phyloP scores from a whole-genome alignment of 2,329 filamentous ascomycete genomes.

The Pseudogymnoascus sp. region DNA sequence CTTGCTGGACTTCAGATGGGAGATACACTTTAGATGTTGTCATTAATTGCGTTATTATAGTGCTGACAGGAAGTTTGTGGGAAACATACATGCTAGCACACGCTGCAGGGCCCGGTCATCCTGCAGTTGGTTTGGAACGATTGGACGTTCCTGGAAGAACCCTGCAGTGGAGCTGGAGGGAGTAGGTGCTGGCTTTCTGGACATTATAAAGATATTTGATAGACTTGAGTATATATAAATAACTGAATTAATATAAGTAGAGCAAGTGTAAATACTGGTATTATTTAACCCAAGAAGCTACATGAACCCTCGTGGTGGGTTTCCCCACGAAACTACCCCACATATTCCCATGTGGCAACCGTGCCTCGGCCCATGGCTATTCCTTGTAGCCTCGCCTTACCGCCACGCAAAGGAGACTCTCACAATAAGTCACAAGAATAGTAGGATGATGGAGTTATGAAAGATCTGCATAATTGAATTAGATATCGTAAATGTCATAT shows the following conservation, averaged over 20 bases:
- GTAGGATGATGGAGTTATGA: not conserved
- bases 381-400: not conserved
- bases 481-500: slow-evolving; percentile 7
- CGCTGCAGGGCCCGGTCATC: slow-evolving; percentile 46
- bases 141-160: slow-evolving; percentile 47
- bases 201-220: slow-evolving; percentile 2
- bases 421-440: not conserved
- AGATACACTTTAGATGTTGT: slow-evolving; percentile 22
- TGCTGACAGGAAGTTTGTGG: not conserved
- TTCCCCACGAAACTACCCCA: not conserved
- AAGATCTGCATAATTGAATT: not conserved
- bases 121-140: slow-evolving; percentile 46
- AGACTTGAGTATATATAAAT: not conserved
- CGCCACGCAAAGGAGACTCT: not conserved
- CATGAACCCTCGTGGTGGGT: not conserved
- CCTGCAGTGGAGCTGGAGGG: slow-evolving; percentile 35
- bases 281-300: not conserved
- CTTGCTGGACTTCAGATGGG: slow-evolving; percentile 18
- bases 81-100: slow-evolving; percentile 40
- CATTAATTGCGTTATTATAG: slow-evolving; percentile 14
- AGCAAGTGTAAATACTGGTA: not conserved
- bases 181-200: not conserved
- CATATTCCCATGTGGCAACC: not conserved
- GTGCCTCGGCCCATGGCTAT: not conserved
- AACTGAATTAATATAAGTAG: not conserved